Evolutionary conservation across 2,329 filamentous ascomycete genomes (phyloP), one percentile per base, ranked within the genome.

Genomic region (Pseudopyricularia javanii): DNA sequence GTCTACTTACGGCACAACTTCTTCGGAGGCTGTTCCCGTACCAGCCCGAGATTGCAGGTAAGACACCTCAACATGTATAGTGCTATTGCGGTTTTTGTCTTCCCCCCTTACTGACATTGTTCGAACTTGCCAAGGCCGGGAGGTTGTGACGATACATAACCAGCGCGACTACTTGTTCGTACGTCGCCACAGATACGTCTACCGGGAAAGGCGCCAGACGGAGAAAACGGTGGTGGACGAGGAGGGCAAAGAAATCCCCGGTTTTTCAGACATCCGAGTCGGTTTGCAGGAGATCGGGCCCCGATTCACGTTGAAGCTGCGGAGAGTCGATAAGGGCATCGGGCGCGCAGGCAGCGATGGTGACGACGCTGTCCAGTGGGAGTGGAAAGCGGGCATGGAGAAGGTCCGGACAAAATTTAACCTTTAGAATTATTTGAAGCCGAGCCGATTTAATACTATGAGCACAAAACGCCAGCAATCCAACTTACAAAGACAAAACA

Each of bases 141-240:
- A 96, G 63, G 91, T 96, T 1, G 82, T 96, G 8, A 96, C 91
- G 1, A 70, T 96, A 51, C 90, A 96, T 68, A 96, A 96, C 61
- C 91, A 95, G 72, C 85, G 91, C 57, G 91, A 97, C 68, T 97
- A 91, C 68, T 93, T 97, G 60, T 98, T 98, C 66, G 78, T 97
- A 51, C 78, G 93, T 5, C 76, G 91, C 35, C 91, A 97, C 68
- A 78, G 93, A 48, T 98, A 98, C 63, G 79, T 95, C 1, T 96
- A 98, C 71, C 80, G 93, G 14, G 89, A 97, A 55, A 95, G 93
- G 73, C 77, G 85, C 11, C 75, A 81, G 53, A 90, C 85, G 0
- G 93, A 97, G 71, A 96, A 95, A 73, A 85, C 82, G 53, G 87
- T 96, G 1, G 78, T 88, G 4, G 87, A 80, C 4, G 74, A 85